Conservation (phyloP, 345 rosid species). For the Ceriops decandra region DNA sequence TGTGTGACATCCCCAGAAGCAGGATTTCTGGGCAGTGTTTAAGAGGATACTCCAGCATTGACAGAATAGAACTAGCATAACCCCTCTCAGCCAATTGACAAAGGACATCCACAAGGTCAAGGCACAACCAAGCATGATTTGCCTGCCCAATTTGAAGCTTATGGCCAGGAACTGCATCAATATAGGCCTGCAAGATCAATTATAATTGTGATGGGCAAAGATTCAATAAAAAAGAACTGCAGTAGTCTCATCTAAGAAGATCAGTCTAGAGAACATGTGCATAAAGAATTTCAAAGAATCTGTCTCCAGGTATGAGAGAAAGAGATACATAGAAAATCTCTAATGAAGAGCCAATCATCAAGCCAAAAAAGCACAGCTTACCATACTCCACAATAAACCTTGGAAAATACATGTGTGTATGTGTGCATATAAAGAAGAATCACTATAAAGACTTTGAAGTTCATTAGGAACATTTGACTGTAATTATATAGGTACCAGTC, state of each 20-base stretch:
- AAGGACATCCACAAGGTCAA: constrained; percentile 78
- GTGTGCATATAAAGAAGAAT: too few relatives aligned
- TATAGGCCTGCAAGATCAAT: constrained; percentile 48
- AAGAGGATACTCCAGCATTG: constrained; percentile 77
- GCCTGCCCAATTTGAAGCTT: constrained; percentile 64
- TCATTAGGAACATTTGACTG: too few relatives aligned
- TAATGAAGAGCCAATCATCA: background rate
- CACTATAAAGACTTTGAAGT: too few relatives aligned
- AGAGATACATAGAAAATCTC: background rate
- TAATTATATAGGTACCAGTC: background rate
- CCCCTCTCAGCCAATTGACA: constrained; percentile 94
- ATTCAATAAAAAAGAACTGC: background rate
- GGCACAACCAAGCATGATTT: constrained; percentile 87
- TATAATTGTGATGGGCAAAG: too few relatives aligned
- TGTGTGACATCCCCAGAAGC: constrained; percentile 81
- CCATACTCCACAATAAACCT: background rate
- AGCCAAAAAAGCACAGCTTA: background rate
- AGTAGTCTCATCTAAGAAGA: background rate
- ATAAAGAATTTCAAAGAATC: background rate
- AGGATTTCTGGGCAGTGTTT: constrained; percentile 78
- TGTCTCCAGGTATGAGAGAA: background rate
- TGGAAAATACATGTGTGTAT: background rate
- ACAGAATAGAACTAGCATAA: constrained; percentile 54
- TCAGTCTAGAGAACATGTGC: background rate
- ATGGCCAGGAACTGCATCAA: constrained; percentile 63